phyloP scores from a whole-genome alignment of 1,284 basidiomycete genomes.

The Leccinum angustisporum region DNA sequence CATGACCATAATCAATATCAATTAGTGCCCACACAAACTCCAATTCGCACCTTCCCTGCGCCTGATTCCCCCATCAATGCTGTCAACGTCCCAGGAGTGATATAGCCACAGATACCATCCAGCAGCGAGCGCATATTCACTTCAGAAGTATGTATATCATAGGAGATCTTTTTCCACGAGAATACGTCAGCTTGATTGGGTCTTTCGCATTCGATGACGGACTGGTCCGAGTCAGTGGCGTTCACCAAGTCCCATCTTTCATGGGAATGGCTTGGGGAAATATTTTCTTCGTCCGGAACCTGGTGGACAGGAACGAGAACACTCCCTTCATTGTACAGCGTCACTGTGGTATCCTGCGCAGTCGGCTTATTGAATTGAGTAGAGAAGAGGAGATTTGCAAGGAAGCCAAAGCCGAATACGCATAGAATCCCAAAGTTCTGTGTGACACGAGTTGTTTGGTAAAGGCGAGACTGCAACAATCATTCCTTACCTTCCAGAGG shows the following conservation, averaged over 20 bases:
- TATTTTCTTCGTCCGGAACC: constrained; percentile 17
- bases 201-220: constrained; percentile 20
- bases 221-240: background rate
- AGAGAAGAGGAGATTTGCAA: constrained; percentile 46
- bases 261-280: constrained; percentile 5
- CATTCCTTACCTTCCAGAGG: constrained; percentile 62
- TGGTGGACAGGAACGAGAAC: background rate
- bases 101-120: constrained; percentile 80
- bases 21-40: background rate
- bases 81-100: constrained; percentile 75
- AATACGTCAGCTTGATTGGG: constrained; percentile 46
- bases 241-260: background rate
- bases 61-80: constrained; percentile 81
- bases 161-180: constrained; percentile 61
- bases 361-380: constrained; percentile 42
- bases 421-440: constrained; percentile 55
- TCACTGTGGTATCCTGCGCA: constrained; percentile 31
- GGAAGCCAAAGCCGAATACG: constrained; percentile 44
- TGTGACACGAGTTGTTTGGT: background rate
- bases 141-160: constrained; percentile 36
- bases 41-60: constrained; percentile 55
- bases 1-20: background rate
- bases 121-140: constrained; percentile 63
- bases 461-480: background rate
- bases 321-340: constrained; percentile 44